phyloP scores from a whole-genome alignment of 208 protist genomes.

The Plasmodiophora brassicae region DNA sequence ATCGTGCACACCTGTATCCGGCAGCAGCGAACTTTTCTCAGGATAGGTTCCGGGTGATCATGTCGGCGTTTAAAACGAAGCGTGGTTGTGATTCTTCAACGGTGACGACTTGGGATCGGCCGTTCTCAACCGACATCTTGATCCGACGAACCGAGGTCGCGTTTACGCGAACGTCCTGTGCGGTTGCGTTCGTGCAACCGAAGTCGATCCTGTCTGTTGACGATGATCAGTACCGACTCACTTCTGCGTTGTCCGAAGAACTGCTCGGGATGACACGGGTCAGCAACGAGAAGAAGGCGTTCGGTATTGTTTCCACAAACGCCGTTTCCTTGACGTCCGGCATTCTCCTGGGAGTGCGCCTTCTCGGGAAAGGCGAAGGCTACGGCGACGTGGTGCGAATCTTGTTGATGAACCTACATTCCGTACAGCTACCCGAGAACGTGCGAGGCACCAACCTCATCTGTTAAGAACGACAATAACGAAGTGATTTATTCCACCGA shows the following conservation, averaged over 20 bases:
- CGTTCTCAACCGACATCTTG: neutral
- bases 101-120: neutral
- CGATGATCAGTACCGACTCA: neutral
- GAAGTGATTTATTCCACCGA: too few relatives aligned
- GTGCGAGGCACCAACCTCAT: too few relatives aligned
- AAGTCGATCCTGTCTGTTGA: neutral
- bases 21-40: neutral
- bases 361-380: neutral
- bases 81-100: neutral
- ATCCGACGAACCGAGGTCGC: neutral
- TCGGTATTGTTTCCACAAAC: neutral
- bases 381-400: neutral
- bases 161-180: neutral
- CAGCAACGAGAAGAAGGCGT: neutral
- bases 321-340: neutral
- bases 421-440: too few relatives aligned
- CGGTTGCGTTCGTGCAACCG: neutral
- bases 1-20: neutral
- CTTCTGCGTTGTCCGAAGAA: neutral
- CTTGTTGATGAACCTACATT: neutral
- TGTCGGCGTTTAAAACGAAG: neutral
- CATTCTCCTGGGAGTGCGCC: neutral
- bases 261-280: neutral
- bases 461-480: too few relatives aligned
- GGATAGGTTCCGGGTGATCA: neutral